A percentile compares a stretch with the other conserved stretches of the same genome.
These are phyloP conservation scores for Neonectria neomacrospora DNA, from an alignment of 2,329 filamentous ascomycete species.

Conservation along the genomic window DNA sequence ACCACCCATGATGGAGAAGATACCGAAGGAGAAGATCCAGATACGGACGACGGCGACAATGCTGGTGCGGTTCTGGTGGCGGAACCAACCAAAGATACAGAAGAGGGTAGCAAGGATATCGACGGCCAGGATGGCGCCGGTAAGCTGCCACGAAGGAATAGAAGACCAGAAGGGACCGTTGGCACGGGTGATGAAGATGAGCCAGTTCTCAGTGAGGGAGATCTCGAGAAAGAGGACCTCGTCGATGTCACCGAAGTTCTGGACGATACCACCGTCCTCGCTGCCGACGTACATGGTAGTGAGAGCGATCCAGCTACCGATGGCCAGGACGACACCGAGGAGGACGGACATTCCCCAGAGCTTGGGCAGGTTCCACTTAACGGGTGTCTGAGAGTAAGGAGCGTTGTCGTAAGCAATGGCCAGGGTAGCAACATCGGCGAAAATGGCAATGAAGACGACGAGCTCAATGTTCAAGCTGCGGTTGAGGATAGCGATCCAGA, in stretches of 20 bases:
- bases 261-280: conserved; percentile 83
- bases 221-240: conserved; percentile 90
- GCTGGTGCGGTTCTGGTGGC: conserved; percentile 70
- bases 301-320: conserved; percentile 89
- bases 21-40: conserved; percentile 91
- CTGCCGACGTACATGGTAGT: conserved; percentile 81
- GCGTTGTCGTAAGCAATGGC: conserved; percentile 95
- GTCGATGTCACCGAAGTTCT: conserved; percentile 87
- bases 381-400: conserved; percentile 83
- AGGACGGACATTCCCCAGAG: conserved; percentile 93
- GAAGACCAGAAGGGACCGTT: conserved; percentile 94
- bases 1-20: conserved; percentile 85
- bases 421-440: conserved; percentile 90
- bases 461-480: conserved; percentile 84
- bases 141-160: conserved; percentile 86
- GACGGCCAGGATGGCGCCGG: conserved; percentile 81
- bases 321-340: conserved; percentile 81
- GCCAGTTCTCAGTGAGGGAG: conserved; percentile 92
- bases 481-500: conserved; percentile 92
- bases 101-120: conserved; percentile 88
- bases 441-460: conserved; percentile 93
- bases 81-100: conserved; percentile 87
- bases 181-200: conserved; percentile 95
- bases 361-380: conserved; percentile 96
- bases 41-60: conserved; percentile 88